These are phyloP conservation scores for Westerdykella sp. DNA, from an alignment of 2,329 filamentous ascomycete genomes.

Conservation along the genomic window DNA sequence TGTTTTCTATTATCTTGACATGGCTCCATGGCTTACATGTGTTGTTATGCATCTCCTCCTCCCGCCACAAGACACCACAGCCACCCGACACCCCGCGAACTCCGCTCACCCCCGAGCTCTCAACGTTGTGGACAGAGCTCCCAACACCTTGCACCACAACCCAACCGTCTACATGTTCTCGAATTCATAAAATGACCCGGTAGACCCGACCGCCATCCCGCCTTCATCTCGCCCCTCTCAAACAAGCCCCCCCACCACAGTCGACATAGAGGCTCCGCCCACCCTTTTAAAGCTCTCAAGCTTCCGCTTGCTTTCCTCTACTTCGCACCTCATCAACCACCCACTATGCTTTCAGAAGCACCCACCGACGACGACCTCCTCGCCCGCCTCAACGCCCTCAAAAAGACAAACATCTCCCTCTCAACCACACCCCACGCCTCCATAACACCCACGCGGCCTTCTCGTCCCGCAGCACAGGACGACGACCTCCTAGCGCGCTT, in stretches of 20 bases:
- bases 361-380: conserved; percentile 39
- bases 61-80: too few relatives aligned
- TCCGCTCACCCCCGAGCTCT: conserved; percentile 15
- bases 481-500: conserved; percentile 36
- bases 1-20: too few relatives aligned
- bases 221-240: too few relatives aligned
- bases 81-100: conserved; percentile 3
- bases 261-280: neutral
- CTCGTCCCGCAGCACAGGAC: conserved; percentile 6
- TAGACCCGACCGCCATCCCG: too few relatives aligned
- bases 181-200: too few relatives aligned
- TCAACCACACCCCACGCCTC: conserved; percentile 18
- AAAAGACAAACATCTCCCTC: conserved; percentile 39
- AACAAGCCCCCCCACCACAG: neutral
- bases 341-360: conserved; percentile 13
- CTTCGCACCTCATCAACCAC: neutral
- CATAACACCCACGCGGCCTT: conserved; percentile 4
- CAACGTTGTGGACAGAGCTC: neutral
- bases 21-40: too few relatives aligned
- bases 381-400: conserved; percentile 45
- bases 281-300: neutral
- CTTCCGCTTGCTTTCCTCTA: neutral
- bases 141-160: neutral
- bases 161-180: too few relatives aligned
- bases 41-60: too few relatives aligned